Conservation (phyloP, 768 basidiomycete genomes). For the Lentinula edodes region DNA sequence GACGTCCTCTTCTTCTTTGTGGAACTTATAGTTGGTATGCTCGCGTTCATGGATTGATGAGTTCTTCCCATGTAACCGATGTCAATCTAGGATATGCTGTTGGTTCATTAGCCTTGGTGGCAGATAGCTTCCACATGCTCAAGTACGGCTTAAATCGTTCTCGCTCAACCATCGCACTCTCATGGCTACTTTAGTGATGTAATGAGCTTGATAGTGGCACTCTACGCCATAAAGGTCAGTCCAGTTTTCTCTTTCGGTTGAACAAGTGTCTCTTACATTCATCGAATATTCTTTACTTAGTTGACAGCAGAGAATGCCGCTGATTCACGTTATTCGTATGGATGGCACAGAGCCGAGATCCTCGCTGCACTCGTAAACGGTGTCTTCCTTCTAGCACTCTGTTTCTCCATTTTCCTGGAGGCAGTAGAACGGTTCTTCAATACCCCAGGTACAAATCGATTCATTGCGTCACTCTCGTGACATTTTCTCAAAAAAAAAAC, state of each 20-base stretch:
- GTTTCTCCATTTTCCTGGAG: slow-evolving; percentile 93
- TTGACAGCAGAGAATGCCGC: slow-evolving; percentile 53
- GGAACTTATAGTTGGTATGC: slow-evolving; percentile 70
- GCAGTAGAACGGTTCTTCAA: slow-evolving; percentile 88
- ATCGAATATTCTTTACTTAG: slow-evolving; percentile 27
- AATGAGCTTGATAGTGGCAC: slow-evolving; percentile 89
- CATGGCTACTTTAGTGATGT: slow-evolving; percentile 67
- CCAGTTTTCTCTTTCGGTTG: neutral
- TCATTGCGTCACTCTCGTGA: slow-evolving; percentile 2
- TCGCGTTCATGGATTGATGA: neutral
- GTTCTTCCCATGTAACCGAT: neutral
- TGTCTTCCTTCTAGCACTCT: slow-evolving; percentile 87
- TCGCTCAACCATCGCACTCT: neutral
- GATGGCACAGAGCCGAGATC: slow-evolving; percentile 99
- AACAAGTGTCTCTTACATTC: neutral
- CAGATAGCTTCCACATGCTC: slow-evolving; percentile 98
- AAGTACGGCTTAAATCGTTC: slow-evolving; percentile 51
- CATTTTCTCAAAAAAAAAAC: slow-evolving; percentile 7
- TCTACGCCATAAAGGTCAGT: slow-evolving; percentile 84
- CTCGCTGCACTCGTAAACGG: slow-evolving; percentile 94
- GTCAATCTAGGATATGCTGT: slow-evolving; percentile 77
- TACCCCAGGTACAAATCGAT: slow-evolving; percentile 54
- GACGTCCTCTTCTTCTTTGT: slow-evolving; percentile 85
- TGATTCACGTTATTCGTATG: slow-evolving; percentile 87
- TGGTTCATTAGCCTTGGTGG: slow-evolving; percentile 90